A percentile compares a stretch with the other conserved stretches of the same genome.
Evolutionary conservation across 208 protist species (phyloP).

Genomic region (Trichomonas gallinae): DNA sequence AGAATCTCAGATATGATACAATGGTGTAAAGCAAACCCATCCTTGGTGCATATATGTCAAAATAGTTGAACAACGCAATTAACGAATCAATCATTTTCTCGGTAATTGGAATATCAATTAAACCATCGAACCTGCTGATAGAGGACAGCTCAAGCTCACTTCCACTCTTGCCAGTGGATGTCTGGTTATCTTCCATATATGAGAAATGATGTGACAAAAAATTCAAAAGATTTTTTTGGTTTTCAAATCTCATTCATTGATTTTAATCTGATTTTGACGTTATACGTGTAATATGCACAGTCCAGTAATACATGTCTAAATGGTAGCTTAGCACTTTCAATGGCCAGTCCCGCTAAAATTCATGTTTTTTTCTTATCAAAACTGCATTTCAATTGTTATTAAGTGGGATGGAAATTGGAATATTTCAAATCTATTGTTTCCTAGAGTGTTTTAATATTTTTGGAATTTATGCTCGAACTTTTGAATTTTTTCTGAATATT

Average conservation of each 20-base stretch:
- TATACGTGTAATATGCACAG: background rate
- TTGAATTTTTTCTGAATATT: no score
- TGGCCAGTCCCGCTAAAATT: no score
- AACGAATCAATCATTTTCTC: background rate
- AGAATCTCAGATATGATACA: background rate
- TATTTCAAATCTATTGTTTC: no score
- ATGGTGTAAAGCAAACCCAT: background rate
- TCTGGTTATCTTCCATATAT: background rate
- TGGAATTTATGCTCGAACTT: no score
- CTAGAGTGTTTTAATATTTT: no score
- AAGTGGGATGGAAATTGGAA: no score
- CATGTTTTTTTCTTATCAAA: no score
- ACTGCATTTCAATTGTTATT: no score
- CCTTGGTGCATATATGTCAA: background rate
- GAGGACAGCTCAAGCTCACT: background rate
- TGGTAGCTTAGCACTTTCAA: no score
- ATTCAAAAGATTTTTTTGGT: no score
- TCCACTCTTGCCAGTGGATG: background rate
- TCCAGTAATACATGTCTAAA: no score
- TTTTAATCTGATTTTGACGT: background rate
- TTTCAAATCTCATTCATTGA: background rate
- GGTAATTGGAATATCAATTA: background rate
- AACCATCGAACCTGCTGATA: background rate
- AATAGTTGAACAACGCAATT: background rate
- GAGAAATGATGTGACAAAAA: no score